A percentile compares a stretch with the other conserved stretches of the same genome.
These are phyloP conservation scores for Solanum dulcamara DNA, from an alignment of 257 asterid species.

Conservation along the genomic window DNA sequence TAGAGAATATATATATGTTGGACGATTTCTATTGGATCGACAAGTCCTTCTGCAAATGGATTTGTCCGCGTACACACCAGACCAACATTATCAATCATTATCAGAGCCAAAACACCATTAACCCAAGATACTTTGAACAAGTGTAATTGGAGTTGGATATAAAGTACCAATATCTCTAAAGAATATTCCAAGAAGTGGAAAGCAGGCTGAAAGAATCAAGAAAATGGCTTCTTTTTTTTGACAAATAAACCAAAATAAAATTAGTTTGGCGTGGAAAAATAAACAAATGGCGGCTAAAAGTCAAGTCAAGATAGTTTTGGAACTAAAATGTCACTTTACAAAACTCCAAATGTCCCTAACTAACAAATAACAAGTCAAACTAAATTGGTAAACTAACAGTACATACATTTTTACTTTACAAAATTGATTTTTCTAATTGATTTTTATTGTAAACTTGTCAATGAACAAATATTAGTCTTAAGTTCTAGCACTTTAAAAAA, in stretches of 20 bases:
- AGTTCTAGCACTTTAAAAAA: background rate
- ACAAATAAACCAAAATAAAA: background rate
- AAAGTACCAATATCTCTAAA: background rate
- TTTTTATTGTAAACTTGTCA: background rate
- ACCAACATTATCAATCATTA: background rate
- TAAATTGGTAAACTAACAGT: background rate
- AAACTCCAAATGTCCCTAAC: background rate
- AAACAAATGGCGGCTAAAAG: background rate
- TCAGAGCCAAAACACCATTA: background rate
- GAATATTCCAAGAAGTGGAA: background rate
- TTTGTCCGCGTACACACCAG: too few species aligned
- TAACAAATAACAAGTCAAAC: background rate
- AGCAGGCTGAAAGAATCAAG: background rate
- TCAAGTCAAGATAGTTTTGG: background rate
- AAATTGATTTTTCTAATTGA: background rate
- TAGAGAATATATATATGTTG: too few species aligned
- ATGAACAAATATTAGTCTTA: background rate
- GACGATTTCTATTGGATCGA: too few species aligned
- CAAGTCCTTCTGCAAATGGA: too few species aligned
- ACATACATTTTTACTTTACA: background rate
- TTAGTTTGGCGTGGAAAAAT: background rate
- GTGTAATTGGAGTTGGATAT: background rate
- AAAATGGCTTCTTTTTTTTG: background rate
- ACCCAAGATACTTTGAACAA: background rate
- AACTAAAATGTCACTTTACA: background rate